A percentile compares a stretch with the other conserved stretches of the same genome.
phyloP scores from a whole-genome alignment of 108 stramenopile genomes.

The Asterionellopsis glacialis region DNA sequence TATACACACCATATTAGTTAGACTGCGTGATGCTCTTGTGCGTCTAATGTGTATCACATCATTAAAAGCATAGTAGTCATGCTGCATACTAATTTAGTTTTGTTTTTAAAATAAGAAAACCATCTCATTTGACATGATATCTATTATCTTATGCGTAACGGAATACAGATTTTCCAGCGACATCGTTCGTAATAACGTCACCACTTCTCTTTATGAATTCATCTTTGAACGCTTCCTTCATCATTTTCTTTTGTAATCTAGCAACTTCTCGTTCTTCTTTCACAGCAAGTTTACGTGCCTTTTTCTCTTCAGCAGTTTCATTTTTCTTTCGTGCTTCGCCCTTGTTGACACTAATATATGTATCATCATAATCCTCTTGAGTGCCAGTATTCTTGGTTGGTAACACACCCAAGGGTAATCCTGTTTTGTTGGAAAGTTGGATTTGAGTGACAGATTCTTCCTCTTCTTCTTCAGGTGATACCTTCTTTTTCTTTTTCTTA shows the following conservation, averaged over 20 bases:
- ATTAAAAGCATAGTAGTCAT: no score
- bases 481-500: slow-evolving; percentile 31
- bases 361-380: slow-evolving; percentile 28
- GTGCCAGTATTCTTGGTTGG: slow-evolving; percentile 8
- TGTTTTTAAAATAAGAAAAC: no score
- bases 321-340: slow-evolving; percentile 72
- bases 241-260: slow-evolving; percentile 90
- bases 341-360: slow-evolving; percentile 73
- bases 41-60: no score
- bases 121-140: no score
- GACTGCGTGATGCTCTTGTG: no score
- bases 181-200: slow-evolving; percentile 51
- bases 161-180: slow-evolving; percentile 77
- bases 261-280: slow-evolving; percentile 84
- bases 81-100: no score
- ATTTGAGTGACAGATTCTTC: slow-evolving; percentile 47
- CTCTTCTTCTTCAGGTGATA: slow-evolving; percentile 11
- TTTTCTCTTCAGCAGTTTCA: slow-evolving; percentile 86
- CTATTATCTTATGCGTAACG: slow-evolving; percentile 37
- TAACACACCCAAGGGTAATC: slow-evolving; percentile 81
- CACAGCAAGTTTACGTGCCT: slow-evolving; percentile 66
- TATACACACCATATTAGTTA: no score
- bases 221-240: slow-evolving; percentile 78
- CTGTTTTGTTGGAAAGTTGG: slow-evolving; percentile 86
- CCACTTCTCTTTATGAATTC: slow-evolving; percentile 66